Base-by-base conservation (phyloP, 1,284 basidiomycete species). In the Stygiomarasmius scandens region DNA sequence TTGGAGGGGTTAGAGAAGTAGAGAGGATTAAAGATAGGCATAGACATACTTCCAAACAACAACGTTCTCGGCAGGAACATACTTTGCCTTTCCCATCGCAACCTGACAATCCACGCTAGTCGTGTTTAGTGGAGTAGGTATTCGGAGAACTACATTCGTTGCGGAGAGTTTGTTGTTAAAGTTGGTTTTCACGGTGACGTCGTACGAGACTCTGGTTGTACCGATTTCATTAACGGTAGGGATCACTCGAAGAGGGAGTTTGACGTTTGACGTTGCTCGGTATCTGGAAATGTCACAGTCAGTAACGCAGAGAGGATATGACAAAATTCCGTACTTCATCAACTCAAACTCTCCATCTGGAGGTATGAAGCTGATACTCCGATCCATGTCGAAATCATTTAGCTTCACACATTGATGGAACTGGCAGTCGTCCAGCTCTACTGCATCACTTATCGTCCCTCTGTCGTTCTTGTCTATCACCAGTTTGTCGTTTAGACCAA, bases 321-420 rank as follows among this genome's bases (percentile, higher is more conserved):
- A n/a, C n/a, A n/a, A n/a, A n/a, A n/a, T n/a, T n/a, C n/a, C 70
- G 59, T 55, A 91, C 92, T 88, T 85, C 97, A 99, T 99, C 43
- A 99, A 80, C 74, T 99, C 97, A 68, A 99, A 99, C 71, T 99
- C 97, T 43, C 97, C 97, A 69, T 99, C 97, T 1, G 97, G 97
- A 1, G 97, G 97, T 49, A 99, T 90, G 72, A 99, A 99, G 66
- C 90, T 93, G 75, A 99, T 98, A 2, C 92, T 94, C 44, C 96
- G 83, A 61, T 89, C 91, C 14, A 91, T 88, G 70, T 98, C 96
- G 71, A 98, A 98, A 73, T 96, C 95, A 64, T 91, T 90, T 43
- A 99, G 77, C 58, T 94, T 87, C 43, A 99, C 97, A 73, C 97
- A 99, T 74, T 99, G 97, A 67, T 99, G 97, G 80, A 99, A 99